Conservation (phyloP, 306 rosid species). For the Fagus sylvatica region DNA sequence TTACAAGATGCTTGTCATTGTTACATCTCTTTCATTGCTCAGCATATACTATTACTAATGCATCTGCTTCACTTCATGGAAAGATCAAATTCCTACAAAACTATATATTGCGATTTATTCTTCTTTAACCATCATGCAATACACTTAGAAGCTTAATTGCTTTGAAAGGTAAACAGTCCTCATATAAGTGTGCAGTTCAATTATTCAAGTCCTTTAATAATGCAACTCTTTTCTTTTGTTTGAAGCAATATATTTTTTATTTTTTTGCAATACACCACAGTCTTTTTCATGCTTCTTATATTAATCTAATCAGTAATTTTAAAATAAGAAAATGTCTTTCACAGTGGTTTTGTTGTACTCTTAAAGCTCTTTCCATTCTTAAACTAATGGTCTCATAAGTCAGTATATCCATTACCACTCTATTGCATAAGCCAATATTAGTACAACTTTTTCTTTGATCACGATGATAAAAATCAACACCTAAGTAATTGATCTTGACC, state of each 20-base stretch:
- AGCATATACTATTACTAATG: not conserved
- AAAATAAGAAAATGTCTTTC: not conserved
- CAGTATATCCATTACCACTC: too few relatives aligned
- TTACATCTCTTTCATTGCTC: not conserved
- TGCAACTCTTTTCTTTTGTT: constrained; percentile 9
- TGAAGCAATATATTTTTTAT: not conserved
- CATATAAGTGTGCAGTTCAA: not conserved
- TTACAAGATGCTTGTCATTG: not conserved
- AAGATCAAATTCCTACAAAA: not conserved
- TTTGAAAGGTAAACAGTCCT: not conserved
- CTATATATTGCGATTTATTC: not conserved
- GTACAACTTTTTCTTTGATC: too few relatives aligned
- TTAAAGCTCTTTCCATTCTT: too few relatives aligned
- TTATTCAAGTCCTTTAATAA: constrained; percentile 28
- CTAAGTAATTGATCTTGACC: too few relatives aligned
- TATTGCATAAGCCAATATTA: too few relatives aligned
- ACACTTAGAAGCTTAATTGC: not conserved
- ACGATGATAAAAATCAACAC: too few relatives aligned
- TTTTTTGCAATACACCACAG: constrained; percentile 24
- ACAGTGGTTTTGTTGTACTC: not conserved
- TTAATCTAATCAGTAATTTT: constrained; percentile 2
- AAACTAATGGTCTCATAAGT: too few relatives aligned
- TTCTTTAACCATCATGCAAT: not conserved
- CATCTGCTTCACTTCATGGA: not conserved
- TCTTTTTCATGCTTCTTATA: constrained; percentile 1